Percentiles rank a stretch among this genome's conserved stretches.
Conservation (phyloP, 2,329 filamentous ascomycete genomes). For the Didymella keratinophila region DNA sequence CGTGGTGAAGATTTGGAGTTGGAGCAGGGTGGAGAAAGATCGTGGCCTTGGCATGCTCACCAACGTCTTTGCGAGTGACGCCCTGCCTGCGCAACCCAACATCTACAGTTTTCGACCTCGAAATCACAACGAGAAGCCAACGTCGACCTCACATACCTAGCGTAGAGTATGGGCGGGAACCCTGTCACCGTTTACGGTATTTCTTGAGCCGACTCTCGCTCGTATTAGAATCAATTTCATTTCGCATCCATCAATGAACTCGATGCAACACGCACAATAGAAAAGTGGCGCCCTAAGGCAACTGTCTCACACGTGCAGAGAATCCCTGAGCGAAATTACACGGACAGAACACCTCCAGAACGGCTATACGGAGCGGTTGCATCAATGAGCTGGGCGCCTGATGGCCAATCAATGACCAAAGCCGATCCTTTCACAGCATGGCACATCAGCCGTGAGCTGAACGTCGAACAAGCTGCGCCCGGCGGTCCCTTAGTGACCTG, state of each 20-base stretch:
- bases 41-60: conserved; percentile 1
- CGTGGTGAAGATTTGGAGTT: neutral
- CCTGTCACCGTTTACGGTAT: neutral
- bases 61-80: neutral
- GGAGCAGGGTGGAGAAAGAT: neutral
- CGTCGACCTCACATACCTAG: neutral
- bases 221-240: conserved; percentile 7
- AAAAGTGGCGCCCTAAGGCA: conserved; percentile 8
- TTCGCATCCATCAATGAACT: conserved; percentile 13
- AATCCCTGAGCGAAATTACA: conserved; percentile 9
- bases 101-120: neutral
- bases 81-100: neutral
- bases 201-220: neutral
- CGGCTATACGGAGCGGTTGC: conserved; percentile 1
- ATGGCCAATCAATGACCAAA: conserved; percentile 6
- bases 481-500: neutral
- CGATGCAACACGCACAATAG: conserved; percentile 12
- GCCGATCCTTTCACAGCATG: neutral
- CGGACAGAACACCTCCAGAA: neutral
- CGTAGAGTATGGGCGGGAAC: neutral
- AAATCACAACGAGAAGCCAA: neutral
- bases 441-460: conserved; percentile 12
- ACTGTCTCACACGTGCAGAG: conserved; percentile 1
- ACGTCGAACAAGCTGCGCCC: neutral
- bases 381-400: neutral